Evolutionary conservation across 768 basidiomycete genomes (phyloP).

Genomic region (Amanita pallidorosea): DNA sequence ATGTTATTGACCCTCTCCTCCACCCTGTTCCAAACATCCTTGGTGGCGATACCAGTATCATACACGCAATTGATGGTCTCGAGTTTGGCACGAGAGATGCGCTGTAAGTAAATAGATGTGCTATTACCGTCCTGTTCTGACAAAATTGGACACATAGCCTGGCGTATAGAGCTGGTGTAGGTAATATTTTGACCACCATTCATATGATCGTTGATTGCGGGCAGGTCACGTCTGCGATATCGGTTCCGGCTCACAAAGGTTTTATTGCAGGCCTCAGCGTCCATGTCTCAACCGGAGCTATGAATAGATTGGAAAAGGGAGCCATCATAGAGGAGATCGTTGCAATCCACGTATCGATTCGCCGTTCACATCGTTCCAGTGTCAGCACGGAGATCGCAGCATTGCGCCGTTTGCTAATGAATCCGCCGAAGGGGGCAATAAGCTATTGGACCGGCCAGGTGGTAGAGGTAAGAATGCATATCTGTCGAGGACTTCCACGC

Average conservation of each 20-base stretch:
- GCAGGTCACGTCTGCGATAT: constrained; percentile 49
- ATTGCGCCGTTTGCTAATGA: constrained; percentile 54
- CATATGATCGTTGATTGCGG: neutral
- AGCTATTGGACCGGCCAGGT: constrained; percentile 38
- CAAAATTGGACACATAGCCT: constrained; percentile 26
- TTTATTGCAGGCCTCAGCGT: constrained; percentile 58
- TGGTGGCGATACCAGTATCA: constrained; percentile 39
- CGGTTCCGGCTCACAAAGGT: constrained; percentile 41
- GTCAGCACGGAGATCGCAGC: constrained; percentile 77
- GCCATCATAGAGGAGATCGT: constrained; percentile 55
- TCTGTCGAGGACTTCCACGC: neutral
- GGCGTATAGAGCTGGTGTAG: constrained; percentile 60
- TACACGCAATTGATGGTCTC: constrained; percentile 67
- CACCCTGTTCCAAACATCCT: constrained; percentile 35
- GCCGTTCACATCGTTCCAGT: constrained; percentile 38
- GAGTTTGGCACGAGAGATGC: constrained; percentile 59
- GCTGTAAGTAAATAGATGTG: constrained; percentile 35
- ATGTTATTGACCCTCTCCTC: constrained; percentile 42
- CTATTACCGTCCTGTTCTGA: neutral
- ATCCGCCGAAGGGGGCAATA: constrained; percentile 23
- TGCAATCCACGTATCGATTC: constrained; percentile 57
- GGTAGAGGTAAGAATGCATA: constrained; percentile 21
- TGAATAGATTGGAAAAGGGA: constrained; percentile 46
- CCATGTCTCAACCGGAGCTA: constrained; percentile 50
- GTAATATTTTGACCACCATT: constrained; percentile 3